A percentile compares a stretch with the other conserved stretches of the same genome.
Conservation (phyloP, 148 eudicot genomes). For the Beta vulgaris region DNA sequence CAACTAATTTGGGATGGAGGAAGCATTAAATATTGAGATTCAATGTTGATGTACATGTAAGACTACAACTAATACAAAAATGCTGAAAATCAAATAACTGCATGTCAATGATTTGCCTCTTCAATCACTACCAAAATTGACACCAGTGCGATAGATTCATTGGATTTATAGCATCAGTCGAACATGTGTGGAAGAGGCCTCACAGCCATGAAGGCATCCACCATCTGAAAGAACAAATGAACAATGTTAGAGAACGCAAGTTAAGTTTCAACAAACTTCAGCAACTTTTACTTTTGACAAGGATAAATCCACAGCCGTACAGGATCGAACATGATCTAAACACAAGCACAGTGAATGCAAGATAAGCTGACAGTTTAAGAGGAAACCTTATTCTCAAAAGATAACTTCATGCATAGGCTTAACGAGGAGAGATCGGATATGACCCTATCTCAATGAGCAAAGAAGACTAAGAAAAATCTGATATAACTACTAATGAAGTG, state of each 20-base stretch:
- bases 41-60: not conserved
- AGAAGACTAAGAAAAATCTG: not conserved
- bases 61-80: not conserved
- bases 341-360: slow-evolving; percentile 2
- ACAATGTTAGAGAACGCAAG: not conserved
- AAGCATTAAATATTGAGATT: not conserved
- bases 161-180: slow-evolving; percentile 24
- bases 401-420: not conserved
- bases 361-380: not conserved
- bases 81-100: not conserved
- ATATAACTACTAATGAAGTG: not conserved
- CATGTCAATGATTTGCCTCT: not conserved
- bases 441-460: not conserved
- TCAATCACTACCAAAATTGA: not conserved
- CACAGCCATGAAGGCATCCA: slow-evolving; percentile 91
- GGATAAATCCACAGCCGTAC: not conserved
- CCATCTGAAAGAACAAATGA: slow-evolving; percentile 52
- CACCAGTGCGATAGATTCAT: not conserved
- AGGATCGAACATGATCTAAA: not conserved
- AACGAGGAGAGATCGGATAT: not conserved
- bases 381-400: not conserved
- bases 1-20: too few relatives aligned
- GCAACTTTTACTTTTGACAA: not conserved
- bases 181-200: slow-evolving; percentile 89
- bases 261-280: not conserved